Percentiles rank a stretch among this genome's conserved stretches.
phyloP scores from a whole-genome alignment of 2,329 filamentous ascomycete genomes.

The Chrysoporthe austroafricana region DNA sequence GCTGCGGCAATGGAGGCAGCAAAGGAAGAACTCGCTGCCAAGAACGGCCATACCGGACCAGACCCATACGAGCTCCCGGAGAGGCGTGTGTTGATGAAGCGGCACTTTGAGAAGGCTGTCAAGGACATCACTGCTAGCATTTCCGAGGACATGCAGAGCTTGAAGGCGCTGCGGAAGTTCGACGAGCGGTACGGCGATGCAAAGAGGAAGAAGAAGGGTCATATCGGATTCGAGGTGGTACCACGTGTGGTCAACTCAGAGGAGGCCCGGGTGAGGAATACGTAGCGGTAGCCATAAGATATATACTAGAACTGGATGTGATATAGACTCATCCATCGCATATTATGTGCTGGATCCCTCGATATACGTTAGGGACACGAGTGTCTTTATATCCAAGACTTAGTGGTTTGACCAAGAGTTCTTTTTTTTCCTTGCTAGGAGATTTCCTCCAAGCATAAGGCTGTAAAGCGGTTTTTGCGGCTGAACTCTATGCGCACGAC shows the following conservation, averaged over 20 bases:
- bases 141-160: constrained; percentile 86
- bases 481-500: too few relatives aligned
- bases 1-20: constrained; percentile 80
- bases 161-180: constrained; percentile 89
- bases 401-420: too few relatives aligned
- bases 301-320: not conserved
- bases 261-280: constrained; percentile 47
- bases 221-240: constrained; percentile 63
- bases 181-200: constrained; percentile 93
- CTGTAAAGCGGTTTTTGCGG: too few relatives aligned
- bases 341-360: not conserved
- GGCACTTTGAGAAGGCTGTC: constrained; percentile 85
- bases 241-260: constrained; percentile 45
- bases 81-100: constrained; percentile 64
- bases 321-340: not conserved
- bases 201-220: constrained; percentile 63
- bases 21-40: constrained; percentile 65
- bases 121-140: constrained; percentile 91
- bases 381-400: too few relatives aligned
- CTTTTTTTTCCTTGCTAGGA: too few relatives aligned
- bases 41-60: constrained; percentile 39
- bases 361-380: too few relatives aligned
- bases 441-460: too few relatives aligned
- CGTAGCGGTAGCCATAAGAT: not conserved
- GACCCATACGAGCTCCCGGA: constrained; percentile 66